A percentile compares a stretch with the other conserved stretches of the same genome.
phyloP scores from a whole-genome alignment of 169 alveolate genomes.

The Cystoisospora suis region DNA sequence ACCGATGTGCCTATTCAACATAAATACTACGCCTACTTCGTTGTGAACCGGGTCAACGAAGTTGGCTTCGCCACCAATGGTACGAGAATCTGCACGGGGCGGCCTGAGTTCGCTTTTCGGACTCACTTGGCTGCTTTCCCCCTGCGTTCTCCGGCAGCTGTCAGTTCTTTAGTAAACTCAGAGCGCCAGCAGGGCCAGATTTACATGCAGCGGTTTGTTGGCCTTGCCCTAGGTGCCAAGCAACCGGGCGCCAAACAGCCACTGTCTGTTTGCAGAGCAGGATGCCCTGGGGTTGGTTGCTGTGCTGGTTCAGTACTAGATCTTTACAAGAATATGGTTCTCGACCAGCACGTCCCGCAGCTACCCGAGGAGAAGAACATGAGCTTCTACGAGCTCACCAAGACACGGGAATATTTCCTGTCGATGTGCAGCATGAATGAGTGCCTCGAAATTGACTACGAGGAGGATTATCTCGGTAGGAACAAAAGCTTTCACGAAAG shows the following conservation, averaged over 20 bases:
- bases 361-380: slow-evolving; percentile 17
- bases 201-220: no score
- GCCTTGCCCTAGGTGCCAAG: no score
- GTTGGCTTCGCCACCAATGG: slow-evolving; percentile 32
- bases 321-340: slow-evolving; percentile 29
- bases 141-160: no score
- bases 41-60: background rate
- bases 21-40: slow-evolving; percentile 27
- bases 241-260: no score
- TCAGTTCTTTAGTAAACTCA: no score
- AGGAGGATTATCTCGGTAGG: background rate
- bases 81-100: no score
- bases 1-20: background rate
- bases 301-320: slow-evolving; percentile 13
- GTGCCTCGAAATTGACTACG: background rate
- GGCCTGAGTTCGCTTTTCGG: no score
- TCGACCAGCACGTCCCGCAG: background rate
- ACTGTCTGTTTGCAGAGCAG: no score
- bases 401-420: background rate
- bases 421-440: background rate
- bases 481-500: background rate
- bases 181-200: no score
- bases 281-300: no score
- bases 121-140: no score
- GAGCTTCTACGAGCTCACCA: slow-evolving; percentile 14